Percentiles rank a stretch among this genome's conserved stretches.
phyloP scores from a whole-genome alignment of 371 early-diverging fungal genomes.

The Mucor irregularis region DNA sequence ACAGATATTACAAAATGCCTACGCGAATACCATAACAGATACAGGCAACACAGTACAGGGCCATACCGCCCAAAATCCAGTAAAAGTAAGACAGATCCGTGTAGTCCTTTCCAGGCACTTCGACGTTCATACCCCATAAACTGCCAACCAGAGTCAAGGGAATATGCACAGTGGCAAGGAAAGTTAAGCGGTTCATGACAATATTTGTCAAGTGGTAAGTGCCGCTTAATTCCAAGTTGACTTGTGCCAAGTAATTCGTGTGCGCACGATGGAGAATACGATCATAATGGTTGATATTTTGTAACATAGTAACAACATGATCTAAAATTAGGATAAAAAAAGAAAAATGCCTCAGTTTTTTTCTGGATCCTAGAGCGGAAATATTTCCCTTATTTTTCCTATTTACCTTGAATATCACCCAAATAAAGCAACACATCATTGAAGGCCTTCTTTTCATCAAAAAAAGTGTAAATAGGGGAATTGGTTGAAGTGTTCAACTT shows the following conservation, averaged over 20 bases:
- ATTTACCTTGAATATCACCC: slow-evolving; percentile 70
- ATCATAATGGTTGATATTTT: slow-evolving; percentile 75
- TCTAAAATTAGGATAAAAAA: slow-evolving; percentile 52
- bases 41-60: slow-evolving; percentile 22
- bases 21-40: slow-evolving; percentile 31
- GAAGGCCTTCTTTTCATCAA: slow-evolving; percentile 28
- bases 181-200: slow-evolving; percentile 82
- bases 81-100: slow-evolving; percentile 71
- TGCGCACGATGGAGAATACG: slow-evolving; percentile 78
- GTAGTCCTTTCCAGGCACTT: slow-evolving; percentile 68
- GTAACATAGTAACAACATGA: slow-evolving; percentile 75
- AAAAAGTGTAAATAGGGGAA: not conserved
- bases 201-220: slow-evolving; percentile 77
- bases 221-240: slow-evolving; percentile 77
- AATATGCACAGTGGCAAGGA: slow-evolving; percentile 78
- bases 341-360: no score
- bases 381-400: no score
- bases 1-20: slow-evolving; percentile 15
- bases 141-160: slow-evolving; percentile 87
- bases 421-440: slow-evolving; percentile 72
- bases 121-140: slow-evolving; percentile 64
- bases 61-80: slow-evolving; percentile 67
- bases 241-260: slow-evolving; percentile 82
- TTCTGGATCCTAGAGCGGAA: no score
- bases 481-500: slow-evolving; percentile 1